Evolutionary conservation across 2,329 filamentous ascomycete genomes (phyloP), one percentile per base, ranked within the genome.

Genomic region (Monilinia aucupariae): DNA sequence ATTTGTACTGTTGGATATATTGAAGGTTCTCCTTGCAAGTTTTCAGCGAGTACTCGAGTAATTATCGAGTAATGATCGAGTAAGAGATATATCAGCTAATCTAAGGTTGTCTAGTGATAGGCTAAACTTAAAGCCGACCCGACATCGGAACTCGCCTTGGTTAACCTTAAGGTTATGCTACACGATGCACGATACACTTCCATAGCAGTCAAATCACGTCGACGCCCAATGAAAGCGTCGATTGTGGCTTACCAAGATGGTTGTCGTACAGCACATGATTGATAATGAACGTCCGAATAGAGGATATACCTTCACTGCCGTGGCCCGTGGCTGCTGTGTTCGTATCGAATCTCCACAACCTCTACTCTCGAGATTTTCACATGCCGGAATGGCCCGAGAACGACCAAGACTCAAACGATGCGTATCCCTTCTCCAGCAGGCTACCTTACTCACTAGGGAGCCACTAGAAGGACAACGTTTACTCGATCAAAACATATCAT

Each of bases 401-500:
- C 17, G 9, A 7, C 3, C 22, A 37, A 55, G 43, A 37, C 22
- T 55, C 37, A 43, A 15, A 20, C 52, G 37, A 13, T 10, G 12
- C 52, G 15, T 6, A 22, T 58, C 30, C 43, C 17, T 58, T 34
- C 49, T n/a, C n/a, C n/a, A 30, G 27, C 27, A 54, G 30, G 4
- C 17, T 43, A n/a, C 51, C 37, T 34, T 39, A 47, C 47, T 32
- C 37, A 45, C 45, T 48, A 48, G 43, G 43, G 17, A 48, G 20
- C 13, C 17, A 34, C 41, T 58, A 37, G 15, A 37, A 27, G 43
- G 13, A 34, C n/a, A 45, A 30, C 6, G 9, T 20, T 61, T 61
- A 61, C 59, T 61, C 59, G 59, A 61, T 61, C 34, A 27, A 61
- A 61, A 61, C 27, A 54, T 9, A 55, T 61, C 27, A 61, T 61